Evolutionary conservation across 1,284 basidiomycete genomes (phyloP).

Genomic region (Cryptococcus floricola): DNA sequence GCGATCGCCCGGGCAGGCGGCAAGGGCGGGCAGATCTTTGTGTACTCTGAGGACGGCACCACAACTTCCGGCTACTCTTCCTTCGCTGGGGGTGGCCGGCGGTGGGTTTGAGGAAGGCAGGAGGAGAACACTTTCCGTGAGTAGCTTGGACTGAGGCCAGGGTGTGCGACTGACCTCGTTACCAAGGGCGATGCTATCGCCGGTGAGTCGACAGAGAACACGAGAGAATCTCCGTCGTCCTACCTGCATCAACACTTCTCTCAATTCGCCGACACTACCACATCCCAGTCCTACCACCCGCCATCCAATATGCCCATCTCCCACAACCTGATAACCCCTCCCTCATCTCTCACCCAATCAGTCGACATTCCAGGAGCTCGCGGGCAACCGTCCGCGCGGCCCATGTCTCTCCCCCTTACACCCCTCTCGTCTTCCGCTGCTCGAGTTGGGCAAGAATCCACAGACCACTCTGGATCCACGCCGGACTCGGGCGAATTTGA

Average conservation of each 20-base stretch:
- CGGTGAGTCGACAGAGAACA: constrained; percentile 40
- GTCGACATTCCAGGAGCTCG: constrained; percentile 12
- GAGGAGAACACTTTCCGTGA: constrained; percentile 46
- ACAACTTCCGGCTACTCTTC: constrained; percentile 27
- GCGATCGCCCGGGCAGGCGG: constrained; percentile 47
- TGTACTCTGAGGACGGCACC: constrained; percentile 34
- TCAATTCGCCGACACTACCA: constrained; percentile 13
- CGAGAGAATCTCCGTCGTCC: constrained; percentile 45
- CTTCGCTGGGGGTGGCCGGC: constrained; percentile 42
- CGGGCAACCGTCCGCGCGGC: not conserved
- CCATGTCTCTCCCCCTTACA: constrained; percentile 19
- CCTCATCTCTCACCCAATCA: constrained; percentile 18
- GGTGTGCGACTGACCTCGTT: not conserved
- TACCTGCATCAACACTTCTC: constrained; percentile 34
- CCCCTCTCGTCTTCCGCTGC: constrained; percentile 17
- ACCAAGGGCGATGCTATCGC: constrained; percentile 17
- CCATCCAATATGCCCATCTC: constrained; percentile 8
- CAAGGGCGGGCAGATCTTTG: constrained; percentile 37
- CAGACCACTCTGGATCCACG: not conserved
- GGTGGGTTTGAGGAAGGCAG: constrained; percentile 52
- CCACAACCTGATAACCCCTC: constrained; percentile 21
- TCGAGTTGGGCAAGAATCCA: not conserved
- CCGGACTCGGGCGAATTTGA: constrained; percentile 1
- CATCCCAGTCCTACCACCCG: constrained; percentile 4
- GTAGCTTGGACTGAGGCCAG: constrained; percentile 1